These are phyloP conservation scores for Alternaria angustiovoidea DNA, from an alignment of 2,329 filamentous ascomycete genomes.

Conservation along the genomic window DNA sequence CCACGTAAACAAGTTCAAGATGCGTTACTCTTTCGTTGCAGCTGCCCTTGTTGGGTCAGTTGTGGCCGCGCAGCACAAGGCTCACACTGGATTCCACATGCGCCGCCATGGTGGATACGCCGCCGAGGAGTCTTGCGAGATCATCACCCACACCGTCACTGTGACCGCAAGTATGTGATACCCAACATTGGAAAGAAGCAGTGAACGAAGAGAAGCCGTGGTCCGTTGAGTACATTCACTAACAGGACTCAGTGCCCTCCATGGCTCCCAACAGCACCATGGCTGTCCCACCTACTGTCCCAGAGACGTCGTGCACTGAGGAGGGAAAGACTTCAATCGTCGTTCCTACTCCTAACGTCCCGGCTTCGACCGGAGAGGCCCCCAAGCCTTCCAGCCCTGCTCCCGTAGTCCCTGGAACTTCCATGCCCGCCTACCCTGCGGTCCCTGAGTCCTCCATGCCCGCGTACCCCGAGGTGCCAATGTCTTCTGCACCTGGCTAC, in stretches of 20 bases:
- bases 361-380: constrained; percentile 22
- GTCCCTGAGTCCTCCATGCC: constrained; percentile 25
- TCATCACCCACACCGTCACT: constrained; percentile 66
- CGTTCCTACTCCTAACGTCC: constrained; percentile 50
- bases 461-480: constrained; percentile 27
- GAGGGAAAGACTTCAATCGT: constrained; percentile 62
- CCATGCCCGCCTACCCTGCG: constrained; percentile 27
- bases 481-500: constrained; percentile 16
- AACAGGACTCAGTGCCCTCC: constrained; percentile 30
- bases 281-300: constrained; percentile 48
- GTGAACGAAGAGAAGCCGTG: not conserved
- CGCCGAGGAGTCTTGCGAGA: constrained; percentile 72
- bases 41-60: constrained; percentile 64
- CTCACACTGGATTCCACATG: constrained; percentile 67
- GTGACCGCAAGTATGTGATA: constrained; percentile 57
- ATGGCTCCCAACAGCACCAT: constrained; percentile 39
- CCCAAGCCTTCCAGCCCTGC: constrained; percentile 16
- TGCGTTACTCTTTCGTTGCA: constrained; percentile 77
- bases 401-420: constrained; percentile 14
- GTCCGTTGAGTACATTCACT: constrained; percentile 10
- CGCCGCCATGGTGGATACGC: constrained; percentile 56
- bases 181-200: not conserved
- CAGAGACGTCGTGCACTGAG: constrained; percentile 76
- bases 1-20: constrained; percentile 59
- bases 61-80: constrained; percentile 69